Base-by-base conservation (phyloP, 306 rosid genomes). In the Dryas octopetala region DNA sequence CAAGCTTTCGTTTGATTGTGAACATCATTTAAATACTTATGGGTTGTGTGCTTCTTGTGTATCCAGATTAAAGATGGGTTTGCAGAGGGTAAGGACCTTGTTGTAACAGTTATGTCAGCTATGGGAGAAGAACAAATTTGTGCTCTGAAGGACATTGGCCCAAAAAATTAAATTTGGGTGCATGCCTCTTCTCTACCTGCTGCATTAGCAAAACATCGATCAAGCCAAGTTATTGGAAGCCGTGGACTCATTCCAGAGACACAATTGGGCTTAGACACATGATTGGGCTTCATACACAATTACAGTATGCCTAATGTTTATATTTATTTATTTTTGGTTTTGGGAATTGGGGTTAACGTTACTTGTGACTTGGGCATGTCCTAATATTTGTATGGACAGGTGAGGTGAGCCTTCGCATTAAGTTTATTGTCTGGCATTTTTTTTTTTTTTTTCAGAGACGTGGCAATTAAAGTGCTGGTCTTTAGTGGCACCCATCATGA, bases 131-230 rank as follows among this genome's bases (percentile, higher is more conserved):
- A 82, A 19, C 82, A 78, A 69, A 82, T 82, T 62, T 63, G 77
- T 75, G 86, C 78, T 19, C 71, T 82, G 54, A 82, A 82, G 83
- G 86, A 78, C 73, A 82, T 78, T 26, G 83, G 86, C 54, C 74
- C 77, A 2, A 78, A 74, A 77, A 77, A 77, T 15, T 78, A 70
- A 61, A 17, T 19, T 52, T 17, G 44, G 7, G 11, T 32, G 6
- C 9, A 10, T 59, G 38, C 48, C 41, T 72, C 46, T 52, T 44
- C 48, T 45, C 62, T 50, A 0, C 46, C n/a, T 26, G n/a, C 46
- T 60, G 64, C 67, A 13, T 28, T 32, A 14, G 28, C 23, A 46
- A 32, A 32, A 52, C 23, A 9, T 51, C 43, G 61, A 70, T 50
- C 51, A 10, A 43, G 67, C 64, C 45, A 23, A n/a, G 59, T 62